phyloP scores from a whole-genome alignment of 768 basidiomycete species.

The Tephrocybe sp. region DNA sequence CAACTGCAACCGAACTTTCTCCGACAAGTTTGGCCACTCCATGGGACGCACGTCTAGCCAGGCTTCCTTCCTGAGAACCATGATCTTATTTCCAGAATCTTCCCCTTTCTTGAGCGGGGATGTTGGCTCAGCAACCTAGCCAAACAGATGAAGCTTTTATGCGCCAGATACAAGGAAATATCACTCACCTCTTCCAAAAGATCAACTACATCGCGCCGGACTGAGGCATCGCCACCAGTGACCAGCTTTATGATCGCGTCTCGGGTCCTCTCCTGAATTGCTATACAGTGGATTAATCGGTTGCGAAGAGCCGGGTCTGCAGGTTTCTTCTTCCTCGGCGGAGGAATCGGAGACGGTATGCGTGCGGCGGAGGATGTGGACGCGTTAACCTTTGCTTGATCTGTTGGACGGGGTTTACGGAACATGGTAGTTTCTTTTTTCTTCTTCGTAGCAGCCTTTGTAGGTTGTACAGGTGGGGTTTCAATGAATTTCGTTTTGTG shows the following conservation, averaged over 20 bases:
- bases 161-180: not conserved
- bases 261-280: slow-evolving; percentile 47
- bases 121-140: slow-evolving; percentile 52
- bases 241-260: slow-evolving; percentile 48
- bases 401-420: slow-evolving; percentile 35
- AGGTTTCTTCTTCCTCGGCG: slow-evolving; percentile 18
- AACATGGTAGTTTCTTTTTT: slow-evolving; percentile 37
- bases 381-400: slow-evolving; percentile 28
- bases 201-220: slow-evolving; percentile 42
- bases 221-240: slow-evolving; percentile 36
- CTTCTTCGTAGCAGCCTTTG: slow-evolving; percentile 36
- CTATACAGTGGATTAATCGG: slow-evolving; percentile 55
- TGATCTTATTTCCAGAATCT: slow-evolving; percentile 31
- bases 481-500: slow-evolving; percentile 53
- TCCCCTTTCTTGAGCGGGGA: slow-evolving; percentile 32
- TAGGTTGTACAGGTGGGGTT: slow-evolving; percentile 38
- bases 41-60: slow-evolving; percentile 75
- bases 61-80: slow-evolving; percentile 56
- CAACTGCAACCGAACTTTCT: slow-evolving; percentile 47
- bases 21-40: slow-evolving; percentile 53
- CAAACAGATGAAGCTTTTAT: not conserved
- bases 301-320: slow-evolving; percentile 27
- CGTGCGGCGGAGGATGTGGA: slow-evolving; percentile 25
- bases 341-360: slow-evolving; percentile 27
- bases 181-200: slow-evolving; percentile 52